Base-by-base conservation (phyloP, 2,329 filamentous ascomycete genomes). In the Penicillium sp. region DNA sequence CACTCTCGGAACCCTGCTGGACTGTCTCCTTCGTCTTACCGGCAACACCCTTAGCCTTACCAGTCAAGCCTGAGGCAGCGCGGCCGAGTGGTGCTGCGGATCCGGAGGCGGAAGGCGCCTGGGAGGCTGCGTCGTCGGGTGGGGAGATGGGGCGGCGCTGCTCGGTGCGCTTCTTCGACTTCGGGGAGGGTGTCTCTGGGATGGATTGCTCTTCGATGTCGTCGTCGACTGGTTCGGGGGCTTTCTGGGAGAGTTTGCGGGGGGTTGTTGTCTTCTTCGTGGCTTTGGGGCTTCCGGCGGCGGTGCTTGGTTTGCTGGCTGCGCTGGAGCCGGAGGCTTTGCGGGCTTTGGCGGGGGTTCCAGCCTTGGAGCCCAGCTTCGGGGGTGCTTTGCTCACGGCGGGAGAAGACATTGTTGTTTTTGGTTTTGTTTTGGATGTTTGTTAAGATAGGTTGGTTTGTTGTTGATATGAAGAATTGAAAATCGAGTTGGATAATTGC, bases 71-170 rank as follows among this genome's bases (percentile, higher is more conserved):
- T 9, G 66, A 65, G 2, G 61, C 41, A 7, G 21, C 54, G 21
- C 48, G 50, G 19, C 60, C 53, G 23, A 65, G 59, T 8, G 61
- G 58, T 15, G 64, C 60, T 8, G 64, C 62, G 3, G 70, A 72
- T 34, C 68, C 68, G 2, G 70, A 72, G 8, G 29, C 46, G 5
- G 53, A 55, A 15, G 53, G 53, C 2, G 65, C 69, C 36, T 68
- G 64, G 0, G 70, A 70, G 19, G 41, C 60, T 16, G 48, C 52
- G 21, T 70, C 68, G 15, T 68, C 67, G 1, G 60, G 61, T 2
- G 58, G 67, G 11, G 64, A 66, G 31, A 25, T 25, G 9, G 64
- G 60, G 33, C 63, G 65, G 29, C 68, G 67, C 43, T 70, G 68
- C 46, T 70, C 68, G n/a, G 23, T 27, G 53, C 58, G 64, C 50